Base-by-base conservation (phyloP, 495 filamentous ascomycete species). In the Xylaria castorea region DNA sequence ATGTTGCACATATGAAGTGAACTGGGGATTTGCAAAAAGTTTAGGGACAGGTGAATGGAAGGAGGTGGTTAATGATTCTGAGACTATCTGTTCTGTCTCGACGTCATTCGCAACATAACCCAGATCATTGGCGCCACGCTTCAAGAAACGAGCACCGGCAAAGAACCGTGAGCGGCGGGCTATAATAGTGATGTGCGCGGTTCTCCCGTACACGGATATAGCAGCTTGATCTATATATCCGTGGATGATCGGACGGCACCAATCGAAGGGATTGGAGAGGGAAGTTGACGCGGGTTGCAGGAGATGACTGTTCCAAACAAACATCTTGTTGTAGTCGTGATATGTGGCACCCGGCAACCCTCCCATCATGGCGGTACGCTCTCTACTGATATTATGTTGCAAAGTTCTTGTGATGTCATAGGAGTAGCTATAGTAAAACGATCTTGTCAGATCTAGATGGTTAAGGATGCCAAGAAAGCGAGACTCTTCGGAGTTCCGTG, bases 71-170 rank as follows among this genome's bases (percentile, higher is more conserved):
- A 93, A 83, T 77, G 93, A 91, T 79, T 99, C 97, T 16, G 94
- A 94, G 12, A 98, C 95, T 73, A 99, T 98, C 80, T 99, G 96
- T 82, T 99, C 96, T 6, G 97, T 98, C 82, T 99, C 97, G n/a
- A 99, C 96, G 81, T 99, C 96, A 78, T 99, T 99, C 48, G 96
- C 96, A 65, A 99, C 96, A 81, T 97, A 97, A 27, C 96, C 96
- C 68, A 97, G 76, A 81, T 99, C 97, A 76, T 99, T 99, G 53
- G 95, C 92, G 53, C 96, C 96, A 68, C 96, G 89, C 82, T 99
- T 99, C 65, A 99, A 82, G 74, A 98, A 99, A 3, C 96, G 88
- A 32, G 96, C 96, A 53, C 96, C 96, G 1, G 96, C 96, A 82
- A 98, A 99, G 81, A 92, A 94, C 16, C 97, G 89, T 42, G 97